Conservation (phyloP, 345 rosid species). For the Eutrema heterophyllum region DNA sequence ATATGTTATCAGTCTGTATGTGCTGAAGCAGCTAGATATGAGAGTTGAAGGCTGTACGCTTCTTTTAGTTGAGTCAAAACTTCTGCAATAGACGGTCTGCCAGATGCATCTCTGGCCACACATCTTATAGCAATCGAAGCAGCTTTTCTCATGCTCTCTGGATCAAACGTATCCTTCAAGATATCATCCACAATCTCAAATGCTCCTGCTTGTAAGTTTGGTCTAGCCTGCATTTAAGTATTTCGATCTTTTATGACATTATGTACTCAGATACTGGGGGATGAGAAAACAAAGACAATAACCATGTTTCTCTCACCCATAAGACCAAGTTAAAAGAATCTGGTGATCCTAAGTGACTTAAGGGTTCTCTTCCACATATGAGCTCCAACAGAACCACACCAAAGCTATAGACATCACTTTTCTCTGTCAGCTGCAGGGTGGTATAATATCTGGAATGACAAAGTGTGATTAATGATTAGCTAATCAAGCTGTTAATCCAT, state of each 20-base stretch:
- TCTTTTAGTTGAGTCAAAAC: constrained; percentile 69
- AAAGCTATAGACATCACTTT: constrained; percentile 88
- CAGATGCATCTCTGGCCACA: constrained; percentile 77
- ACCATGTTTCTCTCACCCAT: constrained; percentile 55
- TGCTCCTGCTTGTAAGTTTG: constrained; percentile 84
- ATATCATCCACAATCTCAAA: constrained; percentile 75
- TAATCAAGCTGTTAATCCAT: background rate
- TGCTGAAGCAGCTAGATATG: constrained; percentile 61
- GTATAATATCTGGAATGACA: constrained; percentile 64
- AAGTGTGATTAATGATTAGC: constrained; percentile 1
- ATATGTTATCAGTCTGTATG: constrained; percentile 33
- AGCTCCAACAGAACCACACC: constrained; percentile 90
- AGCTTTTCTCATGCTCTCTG: constrained; percentile 66
- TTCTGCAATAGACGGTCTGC: constrained; percentile 58
- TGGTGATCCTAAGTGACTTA: constrained; percentile 72
- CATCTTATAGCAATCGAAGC: constrained; percentile 56
- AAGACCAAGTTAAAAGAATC: constrained; percentile 91
- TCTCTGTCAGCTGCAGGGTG: constrained; percentile 86
- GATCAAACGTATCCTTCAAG: constrained; percentile 56
- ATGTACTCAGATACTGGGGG: background rate
- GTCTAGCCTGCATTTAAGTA: constrained; percentile 63
- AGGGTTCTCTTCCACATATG: constrained; percentile 88
- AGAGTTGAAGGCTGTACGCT: constrained; percentile 71
- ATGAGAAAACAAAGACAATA: background rate
- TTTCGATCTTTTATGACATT: background rate